phyloP scores from a whole-genome alignment of 306 rosid genomes.

The Urtica urens region DNA sequence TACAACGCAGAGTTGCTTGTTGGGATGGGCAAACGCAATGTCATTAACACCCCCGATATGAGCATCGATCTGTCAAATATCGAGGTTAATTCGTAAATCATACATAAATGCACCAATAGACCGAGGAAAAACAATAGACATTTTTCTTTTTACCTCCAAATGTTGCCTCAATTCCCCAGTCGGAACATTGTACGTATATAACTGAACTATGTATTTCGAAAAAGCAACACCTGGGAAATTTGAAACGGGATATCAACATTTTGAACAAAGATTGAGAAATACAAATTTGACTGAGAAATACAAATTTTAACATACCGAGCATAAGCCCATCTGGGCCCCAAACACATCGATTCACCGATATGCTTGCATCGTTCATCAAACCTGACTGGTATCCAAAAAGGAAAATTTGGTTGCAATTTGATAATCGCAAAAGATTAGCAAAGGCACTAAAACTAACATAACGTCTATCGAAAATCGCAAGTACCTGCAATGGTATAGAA shows the following conservation, averaged over 20 bases:
- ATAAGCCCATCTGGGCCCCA: constrained; percentile 36
- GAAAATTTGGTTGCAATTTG: constrained; percentile 8
- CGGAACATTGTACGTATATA: constrained; percentile 22
- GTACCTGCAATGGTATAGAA: constrained; percentile 32
- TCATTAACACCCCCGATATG: constrained; percentile 39
- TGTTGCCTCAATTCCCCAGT: constrained; percentile 33
- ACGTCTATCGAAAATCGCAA: background rate
- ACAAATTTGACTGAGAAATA: background rate
- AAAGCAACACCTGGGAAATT: constrained; percentile 29
- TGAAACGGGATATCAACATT: background rate
- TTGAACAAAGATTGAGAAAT: background rate
- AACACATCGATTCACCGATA: constrained; percentile 37
- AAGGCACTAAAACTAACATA: background rate
- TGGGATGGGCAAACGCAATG: constrained; percentile 38
- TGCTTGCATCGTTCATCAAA: constrained; percentile 26
- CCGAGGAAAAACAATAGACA: too few relatives aligned
- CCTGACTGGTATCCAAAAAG: constrained; percentile 22
- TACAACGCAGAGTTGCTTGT: constrained; percentile 30
- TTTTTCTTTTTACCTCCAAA: constrained; percentile 32
- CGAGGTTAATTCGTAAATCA: constrained; percentile 8
- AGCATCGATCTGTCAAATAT: constrained; percentile 29
- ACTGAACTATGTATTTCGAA: constrained; percentile 33
- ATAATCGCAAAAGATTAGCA: background rate
- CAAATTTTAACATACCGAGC: constrained; percentile 26
- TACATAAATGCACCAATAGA: too few relatives aligned